Conservation (phyloP, 768 basidiomycete genomes). For the Roridomyces roridus region DNA sequence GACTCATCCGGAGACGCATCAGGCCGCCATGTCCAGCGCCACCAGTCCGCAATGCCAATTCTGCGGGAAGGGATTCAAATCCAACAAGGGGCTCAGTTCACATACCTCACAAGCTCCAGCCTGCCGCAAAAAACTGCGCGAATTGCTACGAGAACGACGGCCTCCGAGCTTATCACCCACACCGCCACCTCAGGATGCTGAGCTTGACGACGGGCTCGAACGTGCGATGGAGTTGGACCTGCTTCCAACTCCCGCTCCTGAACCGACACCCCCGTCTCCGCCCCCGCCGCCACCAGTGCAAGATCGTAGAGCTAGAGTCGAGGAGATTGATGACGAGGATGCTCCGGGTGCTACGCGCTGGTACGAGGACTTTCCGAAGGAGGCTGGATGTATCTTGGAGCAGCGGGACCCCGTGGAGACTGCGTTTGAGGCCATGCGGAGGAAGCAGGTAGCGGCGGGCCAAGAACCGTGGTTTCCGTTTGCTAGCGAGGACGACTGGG, state of each 20-base stretch:
- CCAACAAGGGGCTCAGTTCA: background rate
- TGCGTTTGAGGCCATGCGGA: conserved; percentile 1
- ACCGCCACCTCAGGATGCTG: background rate
- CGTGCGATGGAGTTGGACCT: background rate
- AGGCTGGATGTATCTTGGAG: conserved; percentile 1
- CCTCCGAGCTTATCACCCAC: background rate
- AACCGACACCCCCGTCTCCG: no score
- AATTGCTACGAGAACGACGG: background rate
- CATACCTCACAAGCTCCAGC: conserved; percentile 1
- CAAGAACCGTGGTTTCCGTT: conserved; percentile 8
- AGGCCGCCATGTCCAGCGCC: background rate
- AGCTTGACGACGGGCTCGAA: background rate
- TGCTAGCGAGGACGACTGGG: conserved; percentile 15
- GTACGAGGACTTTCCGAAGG: conserved; percentile 2
- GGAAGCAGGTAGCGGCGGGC: background rate
- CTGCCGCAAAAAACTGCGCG: conserved; percentile 1
- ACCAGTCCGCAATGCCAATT: background rate
- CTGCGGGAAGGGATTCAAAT: background rate
- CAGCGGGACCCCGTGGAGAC: background rate
- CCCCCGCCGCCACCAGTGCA: background rate
- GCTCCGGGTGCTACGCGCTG: conserved; percentile 5
- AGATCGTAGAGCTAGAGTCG: background rate
- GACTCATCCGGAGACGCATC: background rate
- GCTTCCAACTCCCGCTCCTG: background rate
- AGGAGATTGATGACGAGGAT: conserved; percentile 16